Evolutionary conservation across 2,329 filamentous ascomycete genomes (phyloP), one percentile per base, ranked within the genome.

Genomic region (Aciculosporium take): DNA sequence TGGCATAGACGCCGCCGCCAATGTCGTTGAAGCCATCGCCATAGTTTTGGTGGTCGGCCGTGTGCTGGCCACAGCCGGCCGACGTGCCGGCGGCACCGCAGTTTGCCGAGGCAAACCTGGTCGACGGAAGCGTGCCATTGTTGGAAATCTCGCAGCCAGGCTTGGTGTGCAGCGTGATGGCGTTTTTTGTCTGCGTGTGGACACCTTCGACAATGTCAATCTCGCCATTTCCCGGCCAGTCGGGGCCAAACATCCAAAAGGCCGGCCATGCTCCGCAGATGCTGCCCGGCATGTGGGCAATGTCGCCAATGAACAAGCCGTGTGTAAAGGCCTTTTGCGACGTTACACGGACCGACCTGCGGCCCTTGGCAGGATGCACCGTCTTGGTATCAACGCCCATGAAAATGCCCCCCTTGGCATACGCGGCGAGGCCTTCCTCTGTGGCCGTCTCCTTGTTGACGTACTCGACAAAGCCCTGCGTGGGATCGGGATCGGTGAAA

Each of bases 151-250:
- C 59, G 64, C 82, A 87, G 36, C 72, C 73, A 3, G 65, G 48
- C 8, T 60, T 59, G 1, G 82, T 84, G 65, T 85, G 79, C 13
- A 91, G 68, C 27, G 81, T 79, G 60, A 86, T 67, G 35, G 68
- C 60, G 57, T 82, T 74, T 44, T 66, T 61, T 3, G 62, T 56
- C 46, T 76, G 70, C 18, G 66, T 62, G 62, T 85, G 84, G 50
- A 86, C 79, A 29, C 81, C 82, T 63, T 88, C 84, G 50, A 88
- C 75, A 52, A 88, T 81, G 57, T 89, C 84, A 51, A 89, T 83
- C 61, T 88, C 84, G 36, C 83, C 83, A 7, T 67, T 65, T 32
- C 56, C 57, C 2, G 84, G 84, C 84, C 84, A 88, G 53, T 71
- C 60, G n/a, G 69, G 65, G 13, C 81, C 82, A 27, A 84, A 69